Evolutionary conservation across 352 stramenopile genomes (phyloP), one percentile per base, ranked within the genome.

Genomic region (Phytopythium helicoides): DNA sequence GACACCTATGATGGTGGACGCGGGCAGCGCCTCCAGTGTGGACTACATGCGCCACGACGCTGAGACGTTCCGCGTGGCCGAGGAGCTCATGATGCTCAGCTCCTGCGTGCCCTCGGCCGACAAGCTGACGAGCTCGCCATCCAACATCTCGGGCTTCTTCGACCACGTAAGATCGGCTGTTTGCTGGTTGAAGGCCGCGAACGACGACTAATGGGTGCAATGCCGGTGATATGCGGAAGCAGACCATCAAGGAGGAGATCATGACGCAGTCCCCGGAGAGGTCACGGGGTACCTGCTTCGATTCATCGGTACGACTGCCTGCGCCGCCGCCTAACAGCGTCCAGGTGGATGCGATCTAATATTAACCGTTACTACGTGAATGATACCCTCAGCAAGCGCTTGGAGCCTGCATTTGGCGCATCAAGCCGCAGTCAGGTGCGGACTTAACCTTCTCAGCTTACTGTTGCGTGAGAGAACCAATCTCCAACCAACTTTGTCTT

Each of bases 51-150:
- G 57, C 18, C 74, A 86, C 52, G 76, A 90, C 47, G 75, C 68
- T 16, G 80, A 91, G 56, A 91, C 76, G 18, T 89, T 91, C 56
- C 75, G 76, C 34, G 80, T 91, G 41, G 80, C 80, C 1, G 67
- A 87, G 46, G 80, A 91, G 66, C 76, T 91, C 52, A 89, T 91
- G 59, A 68, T 87, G 63, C 66, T 91, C 19, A 91, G 80, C 58
- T 68, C 49, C 39, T 56, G 54, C 22, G 41, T 47, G 49, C 40
- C 54, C 18, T 31, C 54, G 15, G 40, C 49, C 9, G 37, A 40
- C 18, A 60, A 52, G n/a, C 50, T 40, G 34, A 54, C 51, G 3
- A 56, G 59, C 49, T 75, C 66, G 26, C 66, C 62, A 2, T 72
- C 66, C 35, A 72, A 64, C 19, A 69, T 75, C 34, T 69, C 66